A percentile compares a stretch with the other conserved stretches of the same genome.
phyloP scores from a whole-genome alignment of 2,329 filamentous ascomycete genomes.

The Trichoderma koningii region DNA sequence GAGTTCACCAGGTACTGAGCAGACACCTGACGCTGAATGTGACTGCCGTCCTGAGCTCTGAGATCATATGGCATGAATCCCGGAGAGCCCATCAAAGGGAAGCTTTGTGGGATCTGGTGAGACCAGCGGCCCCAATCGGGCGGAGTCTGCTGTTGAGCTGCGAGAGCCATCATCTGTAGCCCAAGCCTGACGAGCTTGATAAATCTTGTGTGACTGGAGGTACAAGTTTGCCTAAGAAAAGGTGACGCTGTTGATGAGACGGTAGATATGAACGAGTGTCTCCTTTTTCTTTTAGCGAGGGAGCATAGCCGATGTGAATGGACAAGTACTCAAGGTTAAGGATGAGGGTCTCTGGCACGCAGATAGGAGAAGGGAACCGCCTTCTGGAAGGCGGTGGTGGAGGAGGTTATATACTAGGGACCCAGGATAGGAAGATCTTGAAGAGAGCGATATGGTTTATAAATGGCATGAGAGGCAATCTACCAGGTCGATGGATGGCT shows the following conservation, averaged over 20 bases:
- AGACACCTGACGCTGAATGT: constrained; percentile 49
- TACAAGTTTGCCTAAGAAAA: neutral
- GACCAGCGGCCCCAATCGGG: constrained; percentile 59
- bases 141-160: constrained; percentile 47
- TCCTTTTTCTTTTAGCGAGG: neutral
- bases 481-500: constrained; percentile 34
- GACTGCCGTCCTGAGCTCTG: constrained; percentile 42
- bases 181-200: neutral
- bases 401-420: constrained; percentile 33
- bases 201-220: neutral
- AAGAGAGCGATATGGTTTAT: constrained; percentile 21
- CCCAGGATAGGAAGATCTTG: constrained; percentile 33
- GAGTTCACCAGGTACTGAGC: constrained; percentile 51
- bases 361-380: constrained; percentile 3
- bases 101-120: constrained; percentile 52
- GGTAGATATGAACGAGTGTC: neutral
- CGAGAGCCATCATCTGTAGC: constrained; percentile 48
- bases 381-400: constrained; percentile 29
- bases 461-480: constrained; percentile 12
- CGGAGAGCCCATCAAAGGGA: constrained; percentile 51
- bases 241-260: neutral
- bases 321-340: neutral
- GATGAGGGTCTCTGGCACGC: neutral
- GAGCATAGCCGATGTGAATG: neutral
- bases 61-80: constrained; percentile 54